phyloP scores from a whole-genome alignment of 2,329 filamentous ascomycete genomes.

The Dactylellina sp. region DNA sequence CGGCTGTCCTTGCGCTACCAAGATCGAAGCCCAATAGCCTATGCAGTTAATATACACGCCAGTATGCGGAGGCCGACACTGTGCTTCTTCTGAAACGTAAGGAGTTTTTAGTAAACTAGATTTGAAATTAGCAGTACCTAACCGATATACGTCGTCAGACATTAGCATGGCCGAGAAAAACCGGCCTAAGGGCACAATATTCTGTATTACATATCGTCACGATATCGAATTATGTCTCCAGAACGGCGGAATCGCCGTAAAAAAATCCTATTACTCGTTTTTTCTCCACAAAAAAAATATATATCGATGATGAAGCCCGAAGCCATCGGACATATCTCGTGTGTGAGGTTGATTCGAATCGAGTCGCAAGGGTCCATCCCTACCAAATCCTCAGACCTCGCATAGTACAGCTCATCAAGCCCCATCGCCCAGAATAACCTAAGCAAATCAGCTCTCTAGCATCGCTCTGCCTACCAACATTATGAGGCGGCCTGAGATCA shows the following conservation, averaged over 20 bases:
- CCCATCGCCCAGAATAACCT: constrained; percentile 37
- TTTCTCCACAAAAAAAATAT: not conserved
- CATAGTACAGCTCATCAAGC: constrained; percentile 57
- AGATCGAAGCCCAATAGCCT: constrained; percentile 22
- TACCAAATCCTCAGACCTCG: constrained; percentile 39
- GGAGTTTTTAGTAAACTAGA: constrained; percentile 54
- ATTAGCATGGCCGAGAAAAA: too few species aligned
- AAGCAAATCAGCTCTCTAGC: constrained; percentile 43
- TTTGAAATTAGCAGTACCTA: constrained; percentile 54
- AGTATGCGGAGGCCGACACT: constrained; percentile 37
- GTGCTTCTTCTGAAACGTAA: constrained; percentile 51
- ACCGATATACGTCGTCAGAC: constrained; percentile 28
- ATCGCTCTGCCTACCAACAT: constrained; percentile 30
- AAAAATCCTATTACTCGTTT: constrained; percentile 8
- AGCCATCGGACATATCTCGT: constrained; percentile 36
- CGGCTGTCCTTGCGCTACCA: constrained; percentile 40
- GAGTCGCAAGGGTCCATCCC: constrained; percentile 48
- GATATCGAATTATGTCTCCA: constrained; percentile 36
- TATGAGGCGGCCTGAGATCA: constrained; percentile 47
- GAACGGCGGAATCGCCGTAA: not conserved
- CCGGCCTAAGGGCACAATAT: too few species aligned
- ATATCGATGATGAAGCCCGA: constrained; percentile 26
- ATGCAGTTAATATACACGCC: constrained; percentile 20
- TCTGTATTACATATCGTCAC: too few species aligned
- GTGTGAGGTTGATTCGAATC: constrained; percentile 42